Conservation (phyloP, 1,139 yeast species). For the Suzukiozyma palmioleophila region DNA sequence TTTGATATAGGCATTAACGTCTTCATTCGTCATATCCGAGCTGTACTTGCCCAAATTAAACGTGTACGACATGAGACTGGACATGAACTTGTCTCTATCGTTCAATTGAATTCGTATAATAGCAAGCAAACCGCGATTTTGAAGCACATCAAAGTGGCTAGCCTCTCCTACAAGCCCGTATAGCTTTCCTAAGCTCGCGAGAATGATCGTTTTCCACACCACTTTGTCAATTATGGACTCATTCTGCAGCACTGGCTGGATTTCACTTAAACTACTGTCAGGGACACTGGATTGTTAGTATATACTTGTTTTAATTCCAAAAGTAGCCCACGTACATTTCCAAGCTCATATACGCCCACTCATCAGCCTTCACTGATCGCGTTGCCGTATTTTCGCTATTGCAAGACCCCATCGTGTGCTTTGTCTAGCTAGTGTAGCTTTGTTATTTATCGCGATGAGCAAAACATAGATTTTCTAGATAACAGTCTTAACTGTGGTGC, state of each 20-base stretch:
- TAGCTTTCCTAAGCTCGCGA: conserved; percentile 21
- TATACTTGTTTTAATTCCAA: background rate
- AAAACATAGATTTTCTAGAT: no score
- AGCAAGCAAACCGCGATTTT: conserved; percentile 10
- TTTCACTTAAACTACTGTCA: background rate
- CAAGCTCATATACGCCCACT: conserved; percentile 7
- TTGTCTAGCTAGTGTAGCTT: no score
- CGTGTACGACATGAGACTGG: conserved; percentile 27
- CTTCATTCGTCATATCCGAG: conserved; percentile 17
- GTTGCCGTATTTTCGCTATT: background rate
- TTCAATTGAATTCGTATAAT: conserved; percentile 22
- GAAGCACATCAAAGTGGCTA: conserved; percentile 25
- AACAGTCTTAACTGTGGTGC: no score
- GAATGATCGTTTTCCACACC: conserved; percentile 30
- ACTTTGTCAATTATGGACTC: conserved; percentile 17
- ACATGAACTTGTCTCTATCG: conserved; percentile 25
- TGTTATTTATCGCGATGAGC: no score
- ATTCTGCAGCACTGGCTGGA: conserved; percentile 4
- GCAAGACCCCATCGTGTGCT: no score
- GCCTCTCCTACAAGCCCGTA: conserved; percentile 38
- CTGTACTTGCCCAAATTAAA: conserved; percentile 23
- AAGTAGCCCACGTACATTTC: conserved; percentile 3
- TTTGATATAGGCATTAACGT: conserved; percentile 20
- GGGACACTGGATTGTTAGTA: conserved; percentile 10
- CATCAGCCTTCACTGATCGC: conserved; percentile 1